Evolutionary conservation across 495 filamentous ascomycete species (phyloP).

Genomic region (Clavariopsis aquatica): DNA sequence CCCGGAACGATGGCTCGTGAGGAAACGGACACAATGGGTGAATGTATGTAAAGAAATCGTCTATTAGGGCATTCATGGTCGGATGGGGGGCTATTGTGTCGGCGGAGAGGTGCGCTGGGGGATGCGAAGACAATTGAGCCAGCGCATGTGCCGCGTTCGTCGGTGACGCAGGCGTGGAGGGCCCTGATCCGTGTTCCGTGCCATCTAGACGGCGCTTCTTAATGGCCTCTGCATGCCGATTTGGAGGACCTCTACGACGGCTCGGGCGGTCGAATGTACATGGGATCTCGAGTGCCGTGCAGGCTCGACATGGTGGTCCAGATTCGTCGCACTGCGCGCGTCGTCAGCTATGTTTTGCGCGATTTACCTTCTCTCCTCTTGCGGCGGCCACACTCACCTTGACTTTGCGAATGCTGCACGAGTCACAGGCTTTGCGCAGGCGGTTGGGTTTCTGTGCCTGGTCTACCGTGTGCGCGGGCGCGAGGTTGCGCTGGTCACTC

Average conservation of each 20-base stretch:
- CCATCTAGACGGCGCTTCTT: slow-evolving; percentile 64
- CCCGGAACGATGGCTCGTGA: slow-evolving; percentile 81
- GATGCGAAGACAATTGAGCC: slow-evolving; percentile 45
- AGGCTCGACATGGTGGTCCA: slow-evolving; percentile 78
- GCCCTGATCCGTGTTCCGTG: slow-evolving; percentile 33
- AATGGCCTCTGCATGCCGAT: slow-evolving; percentile 79
- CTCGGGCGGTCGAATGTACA: slow-evolving; percentile 81
- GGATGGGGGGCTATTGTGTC: slow-evolving; percentile 74
- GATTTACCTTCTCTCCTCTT: neutral
- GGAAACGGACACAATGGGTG: slow-evolving; percentile 84
- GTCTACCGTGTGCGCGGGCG: slow-evolving; percentile 6
- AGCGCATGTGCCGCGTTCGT: slow-evolving; percentile 53
- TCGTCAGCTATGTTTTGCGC: slow-evolving; percentile 16
- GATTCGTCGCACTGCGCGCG: slow-evolving; percentile 70
- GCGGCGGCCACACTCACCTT: slow-evolving; percentile 28
- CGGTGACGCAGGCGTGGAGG: slow-evolving; percentile 50
- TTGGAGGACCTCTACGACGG: slow-evolving; percentile 79
- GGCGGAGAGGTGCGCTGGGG: slow-evolving; percentile 52
- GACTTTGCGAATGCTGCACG: slow-evolving; percentile 42
- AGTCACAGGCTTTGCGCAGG: slow-evolving; percentile 41
- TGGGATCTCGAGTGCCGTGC: slow-evolving; percentile 73
- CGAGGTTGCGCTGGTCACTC: slow-evolving; percentile 19
- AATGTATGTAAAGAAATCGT: slow-evolving; percentile 89
- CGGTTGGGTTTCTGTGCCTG: slow-evolving; percentile 33
- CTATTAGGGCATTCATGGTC: slow-evolving; percentile 67